Base-by-base conservation (phyloP, 1,284 basidiomycete genomes). In the Pseudozyma sp. region DNA sequence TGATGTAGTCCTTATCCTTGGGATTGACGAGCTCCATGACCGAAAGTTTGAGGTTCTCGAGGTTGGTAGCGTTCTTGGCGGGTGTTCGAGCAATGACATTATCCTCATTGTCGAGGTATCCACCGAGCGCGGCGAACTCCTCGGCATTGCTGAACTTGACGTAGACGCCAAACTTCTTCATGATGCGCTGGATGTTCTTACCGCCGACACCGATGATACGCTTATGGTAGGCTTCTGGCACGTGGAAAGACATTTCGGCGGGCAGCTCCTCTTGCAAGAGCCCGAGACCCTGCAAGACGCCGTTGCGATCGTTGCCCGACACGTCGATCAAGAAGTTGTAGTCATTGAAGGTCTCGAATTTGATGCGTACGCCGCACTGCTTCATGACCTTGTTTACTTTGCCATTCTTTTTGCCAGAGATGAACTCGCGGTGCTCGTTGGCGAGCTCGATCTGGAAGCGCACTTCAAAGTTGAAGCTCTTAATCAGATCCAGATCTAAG, bases 141-240 rank as follows among this genome's bases (percentile, higher is more conserved):
- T 98, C 95, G 7, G 95, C 94, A 85, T 98, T 99, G 45, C 94
- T 95, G 84, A 99, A 99, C 87, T 99, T 99, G 87, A 99, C 97
- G 86, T 98, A 99, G 31, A 98, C 96, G 36, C 96, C 96, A 82
- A 93, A 97, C 86, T 97, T 95, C 88, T 98, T 98, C 96, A 99
- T 99, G 86, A 99, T 99, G 68, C 94, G 90, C 86, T 99, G 96
- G 67, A 99, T 99, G 86, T 96, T 99, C 83, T 95, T 93, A 36
- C 96, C 96, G 47, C 95, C 96, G 31, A 98, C 96, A 69, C 96
- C 96, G 78, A 99, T 99, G 85, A 99, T 99, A 70, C 97, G 93
- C 87, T 99, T 99, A 88, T 99, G 96, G 86, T 98, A 99, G 53
- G 91, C 91, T 86, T 99, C 96, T 21, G 97, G 96, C 9, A 99